These are phyloP conservation scores for Stylonectria norvegica DNA, from an alignment of 2,329 filamentous ascomycete genomes.

Conservation along the genomic window DNA sequence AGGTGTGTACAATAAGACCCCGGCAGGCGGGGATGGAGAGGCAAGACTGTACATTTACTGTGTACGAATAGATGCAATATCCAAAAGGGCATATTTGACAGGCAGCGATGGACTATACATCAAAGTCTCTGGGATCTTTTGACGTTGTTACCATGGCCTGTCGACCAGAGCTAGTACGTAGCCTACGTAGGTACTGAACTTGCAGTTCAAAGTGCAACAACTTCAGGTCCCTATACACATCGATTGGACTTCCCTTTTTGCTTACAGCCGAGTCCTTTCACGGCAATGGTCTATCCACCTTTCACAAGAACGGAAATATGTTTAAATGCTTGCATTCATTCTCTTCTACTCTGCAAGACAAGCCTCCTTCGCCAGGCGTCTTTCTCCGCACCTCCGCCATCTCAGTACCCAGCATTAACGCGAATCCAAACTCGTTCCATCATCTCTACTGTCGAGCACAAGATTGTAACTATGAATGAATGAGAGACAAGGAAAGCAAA, in stretches of 20 bases:
- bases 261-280: no score
- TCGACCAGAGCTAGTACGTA: no score
- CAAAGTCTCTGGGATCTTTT: no score
- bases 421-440: conserved; percentile 14
- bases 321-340: conserved; percentile 27
- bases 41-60: conserved; percentile 22
- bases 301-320: neutral
- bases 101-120: no score
- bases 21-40: conserved; percentile 7
- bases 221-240: no score
- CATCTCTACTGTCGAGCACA: conserved; percentile 13
- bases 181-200: no score
- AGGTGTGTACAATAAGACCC: conserved; percentile 24
- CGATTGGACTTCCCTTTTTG: no score
- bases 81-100: no score
- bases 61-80: conserved; percentile 29
- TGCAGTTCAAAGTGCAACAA: no score
- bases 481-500: conserved; percentile 8
- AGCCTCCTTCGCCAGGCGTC: conserved; percentile 4
- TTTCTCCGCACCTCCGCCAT: conserved; percentile 5
- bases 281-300: no score
- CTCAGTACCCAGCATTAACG: conserved; percentile 20
- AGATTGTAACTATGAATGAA: conserved; percentile 12
- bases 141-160: no score
- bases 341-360: conserved; percentile 21